These are phyloP conservation scores for Sporothrix curviconia DNA, from an alignment of 2,329 filamentous ascomycete species.

Conservation along the genomic window DNA sequence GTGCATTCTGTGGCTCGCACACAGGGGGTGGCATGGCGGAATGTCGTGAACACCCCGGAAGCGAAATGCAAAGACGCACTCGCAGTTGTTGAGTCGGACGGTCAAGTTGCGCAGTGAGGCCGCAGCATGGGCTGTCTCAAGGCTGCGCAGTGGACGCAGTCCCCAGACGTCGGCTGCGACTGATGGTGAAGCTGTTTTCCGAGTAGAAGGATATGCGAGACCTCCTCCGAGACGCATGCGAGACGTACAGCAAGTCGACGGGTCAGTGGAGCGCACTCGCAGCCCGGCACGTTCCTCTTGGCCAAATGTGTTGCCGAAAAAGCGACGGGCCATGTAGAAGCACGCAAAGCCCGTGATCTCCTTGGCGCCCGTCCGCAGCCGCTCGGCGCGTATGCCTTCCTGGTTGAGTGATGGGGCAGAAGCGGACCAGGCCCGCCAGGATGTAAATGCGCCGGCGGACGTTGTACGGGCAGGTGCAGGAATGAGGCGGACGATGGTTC, in stretches of 20 bases:
- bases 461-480: background rate
- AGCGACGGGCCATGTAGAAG: background rate
- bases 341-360: background rate
- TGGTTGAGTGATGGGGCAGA: constrained; percentile 9
- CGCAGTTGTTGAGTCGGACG: background rate
- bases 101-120: background rate
- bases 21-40: background rate
- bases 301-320: background rate
- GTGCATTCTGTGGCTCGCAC: background rate
- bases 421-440: background rate
- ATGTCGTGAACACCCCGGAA: background rate
- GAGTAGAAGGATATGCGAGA: background rate
- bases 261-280: background rate
- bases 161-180: constrained; percentile 3
- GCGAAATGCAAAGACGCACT: background rate
- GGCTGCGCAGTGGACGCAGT: background rate
- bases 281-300: background rate
- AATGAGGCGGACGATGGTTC: background rate
- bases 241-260: background rate
- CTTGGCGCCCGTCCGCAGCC: background rate
- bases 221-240: background rate
- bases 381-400: background rate
- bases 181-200: constrained; percentile 2
- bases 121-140: background rate
- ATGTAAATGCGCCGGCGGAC: background rate